These are phyloP conservation scores for Trichosporon sp. DNA, from an alignment of 1,284 basidiomycete genomes.

Conservation along the genomic window DNA sequence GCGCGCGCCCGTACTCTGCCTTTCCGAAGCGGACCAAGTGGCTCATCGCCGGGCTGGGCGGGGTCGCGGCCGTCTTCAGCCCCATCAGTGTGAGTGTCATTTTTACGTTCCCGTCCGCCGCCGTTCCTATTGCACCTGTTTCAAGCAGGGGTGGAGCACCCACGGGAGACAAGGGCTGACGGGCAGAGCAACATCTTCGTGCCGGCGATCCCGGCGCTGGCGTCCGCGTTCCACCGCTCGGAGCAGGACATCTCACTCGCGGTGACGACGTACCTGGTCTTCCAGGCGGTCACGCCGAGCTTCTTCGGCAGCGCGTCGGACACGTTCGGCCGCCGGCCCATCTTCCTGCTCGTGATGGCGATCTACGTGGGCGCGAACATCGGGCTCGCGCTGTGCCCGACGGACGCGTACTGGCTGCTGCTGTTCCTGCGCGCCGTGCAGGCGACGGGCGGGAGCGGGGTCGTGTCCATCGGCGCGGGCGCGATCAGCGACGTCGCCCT, in stretches of 20 bases:
- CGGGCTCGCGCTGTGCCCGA: conserved; percentile 44
- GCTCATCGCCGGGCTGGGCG: conserved; percentile 30
- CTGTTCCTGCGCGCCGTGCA: conserved; percentile 44
- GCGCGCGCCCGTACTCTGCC: conserved; percentile 33
- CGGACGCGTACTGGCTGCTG: conserved; percentile 41
- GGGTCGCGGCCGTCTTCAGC: conserved; percentile 33
- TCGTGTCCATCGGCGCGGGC: conserved; percentile 46
- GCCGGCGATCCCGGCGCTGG: conserved; percentile 30
- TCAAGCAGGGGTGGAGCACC: background rate
- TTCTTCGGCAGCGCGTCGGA: conserved; percentile 46
- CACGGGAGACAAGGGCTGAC: background rate
- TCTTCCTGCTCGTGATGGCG: conserved; percentile 42
- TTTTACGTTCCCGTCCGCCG: no score
- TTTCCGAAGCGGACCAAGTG: conserved; percentile 34
- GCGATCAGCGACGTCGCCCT: conserved; percentile 45
- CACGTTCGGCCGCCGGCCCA: conserved; percentile 37
- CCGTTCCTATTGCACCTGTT: no score
- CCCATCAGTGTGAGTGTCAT: conserved; percentile 21
- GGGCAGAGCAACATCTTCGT: conserved; percentile 19
- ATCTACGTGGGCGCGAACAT: conserved; percentile 46
- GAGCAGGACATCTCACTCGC: conserved; percentile 44
- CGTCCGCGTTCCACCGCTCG: conserved; percentile 31
- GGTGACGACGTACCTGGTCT: conserved; percentile 46
- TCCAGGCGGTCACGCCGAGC: conserved; percentile 47
- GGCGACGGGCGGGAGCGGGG: conserved; percentile 44